Percentiles rank a stretch among this genome's conserved stretches.
Conservation (phyloP, 495 filamentous ascomycete species). For the Lepraria neglecta region DNA sequence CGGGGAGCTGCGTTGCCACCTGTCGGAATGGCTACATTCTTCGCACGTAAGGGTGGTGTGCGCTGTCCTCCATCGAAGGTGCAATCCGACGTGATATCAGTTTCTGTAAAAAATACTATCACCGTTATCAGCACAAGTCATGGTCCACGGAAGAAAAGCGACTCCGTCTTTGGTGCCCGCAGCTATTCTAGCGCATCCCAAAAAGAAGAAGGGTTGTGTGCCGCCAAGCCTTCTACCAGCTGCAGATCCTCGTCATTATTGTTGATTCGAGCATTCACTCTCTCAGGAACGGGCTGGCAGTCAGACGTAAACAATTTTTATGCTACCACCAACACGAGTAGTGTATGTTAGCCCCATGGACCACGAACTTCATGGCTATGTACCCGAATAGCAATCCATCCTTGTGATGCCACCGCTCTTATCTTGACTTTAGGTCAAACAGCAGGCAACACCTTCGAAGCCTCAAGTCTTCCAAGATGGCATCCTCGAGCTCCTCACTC, state of each 20-base stretch:
- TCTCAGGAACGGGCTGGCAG: too few species aligned
- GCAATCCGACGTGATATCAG: constrained; percentile 3
- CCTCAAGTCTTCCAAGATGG: background rate
- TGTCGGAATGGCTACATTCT: background rate
- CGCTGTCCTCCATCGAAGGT: background rate
- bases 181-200: background rate
- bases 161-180: constrained; percentile 3
- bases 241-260: constrained; percentile 1
- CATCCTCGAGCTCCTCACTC: constrained; percentile 11
- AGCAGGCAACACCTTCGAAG: background rate
- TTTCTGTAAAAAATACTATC: background rate
- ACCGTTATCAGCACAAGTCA: background rate
- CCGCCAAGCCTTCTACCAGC: background rate
- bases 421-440: background rate
- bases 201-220: background rate
- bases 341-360: background rate
- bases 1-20: background rate
- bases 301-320: too few species aligned
- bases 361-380: too few species aligned
- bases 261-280: too few species aligned
- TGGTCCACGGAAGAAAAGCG: background rate
- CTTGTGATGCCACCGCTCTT: too few species aligned
- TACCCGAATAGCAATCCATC: too few species aligned
- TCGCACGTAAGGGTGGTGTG: too few species aligned
- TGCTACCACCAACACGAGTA: too few species aligned